A percentile compares a stretch with the other conserved stretches of the same genome.
Evolutionary conservation across 495 filamentous ascomycete genomes (phyloP).

Genomic region (Bathelium albidoporum): DNA sequence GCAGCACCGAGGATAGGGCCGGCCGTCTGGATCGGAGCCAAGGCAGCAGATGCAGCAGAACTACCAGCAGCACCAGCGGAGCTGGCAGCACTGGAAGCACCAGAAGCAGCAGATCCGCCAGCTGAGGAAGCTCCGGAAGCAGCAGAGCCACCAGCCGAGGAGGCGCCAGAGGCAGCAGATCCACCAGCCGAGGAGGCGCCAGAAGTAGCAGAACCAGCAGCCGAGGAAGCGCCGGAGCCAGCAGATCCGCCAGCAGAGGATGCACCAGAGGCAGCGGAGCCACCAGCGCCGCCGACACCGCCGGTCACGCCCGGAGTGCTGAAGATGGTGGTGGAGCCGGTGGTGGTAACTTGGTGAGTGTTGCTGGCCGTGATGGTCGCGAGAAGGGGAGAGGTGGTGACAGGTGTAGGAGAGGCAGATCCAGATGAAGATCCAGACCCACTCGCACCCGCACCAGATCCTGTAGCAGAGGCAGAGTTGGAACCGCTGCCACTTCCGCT

Average conservation of each 20-base stretch:
- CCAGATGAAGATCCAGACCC: neutral
- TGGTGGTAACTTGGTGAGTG: conserved; percentile 19
- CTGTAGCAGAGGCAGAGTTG: conserved; percentile 5
- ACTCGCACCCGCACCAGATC: neutral
- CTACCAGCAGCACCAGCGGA: conserved; percentile 4
- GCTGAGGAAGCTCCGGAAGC: conserved; percentile 1
- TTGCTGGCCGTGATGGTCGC: conserved; percentile 20
- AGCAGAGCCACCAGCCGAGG: neutral
- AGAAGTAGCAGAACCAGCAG: neutral
- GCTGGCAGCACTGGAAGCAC: conserved; percentile 4
- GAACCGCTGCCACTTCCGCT: conserved; percentile 18
- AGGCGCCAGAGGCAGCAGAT: conserved; percentile 11
- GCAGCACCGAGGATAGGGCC: conserved; percentile 21
- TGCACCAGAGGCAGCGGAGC: conserved; percentile 18
- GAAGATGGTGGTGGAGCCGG: conserved; percentile 27
- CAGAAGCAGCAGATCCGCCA: neutral
- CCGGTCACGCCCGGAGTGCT: conserved; percentile 19
- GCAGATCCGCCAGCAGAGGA: conserved; percentile 21
- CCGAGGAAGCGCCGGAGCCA: neutral
- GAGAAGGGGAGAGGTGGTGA: conserved; percentile 25
- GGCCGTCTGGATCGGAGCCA: conserved; percentile 22
- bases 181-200: conserved; percentile 10
- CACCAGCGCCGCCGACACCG: conserved; percentile 19
- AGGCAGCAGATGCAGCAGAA: conserved; percentile 5
- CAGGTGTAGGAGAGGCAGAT: conserved; percentile 9